phyloP scores from a whole-genome alignment of 306 rosid genomes.

The Betula pendula region DNA sequence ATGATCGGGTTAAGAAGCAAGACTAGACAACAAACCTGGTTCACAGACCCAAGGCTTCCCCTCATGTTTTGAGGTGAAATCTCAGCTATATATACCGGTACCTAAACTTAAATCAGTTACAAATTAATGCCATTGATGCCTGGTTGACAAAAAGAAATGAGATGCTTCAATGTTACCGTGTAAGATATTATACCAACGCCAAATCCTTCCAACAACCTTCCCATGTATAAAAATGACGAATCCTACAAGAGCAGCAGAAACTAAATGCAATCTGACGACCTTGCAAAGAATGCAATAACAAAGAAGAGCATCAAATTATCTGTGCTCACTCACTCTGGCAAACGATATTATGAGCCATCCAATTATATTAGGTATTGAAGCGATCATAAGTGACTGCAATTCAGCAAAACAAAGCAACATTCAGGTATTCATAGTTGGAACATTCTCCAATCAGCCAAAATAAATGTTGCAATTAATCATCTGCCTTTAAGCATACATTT shows the following conservation, averaged over 20 bases:
- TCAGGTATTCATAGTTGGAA: neutral
- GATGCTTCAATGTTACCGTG: slow-evolving; percentile 50
- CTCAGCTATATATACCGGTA: slow-evolving; percentile 91
- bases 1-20: slow-evolving; percentile 15
- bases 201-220: slow-evolving; percentile 86
- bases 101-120: slow-evolving; percentile 45
- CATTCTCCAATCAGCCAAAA: neutral
- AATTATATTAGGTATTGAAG: slow-evolving; percentile 67
- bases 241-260: slow-evolving; percentile 45
- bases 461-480: neutral
- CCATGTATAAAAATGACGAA: slow-evolving; percentile 73
- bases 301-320: neutral
- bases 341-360: slow-evolving; percentile 80
- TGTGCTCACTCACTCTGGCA: slow-evolving; percentile 48
- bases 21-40: slow-evolving; percentile 60
- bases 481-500: neutral
- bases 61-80: slow-evolving; percentile 81
- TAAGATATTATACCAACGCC: slow-evolving; percentile 92
- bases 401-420: slow-evolving; percentile 27
- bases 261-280: neutral
- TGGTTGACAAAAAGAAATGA: slow-evolving; percentile 4
- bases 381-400: slow-evolving; percentile 74
- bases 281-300: neutral
- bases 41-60: slow-evolving; percentile 81
- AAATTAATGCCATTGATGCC: slow-evolving; percentile 16